Conservation (phyloP, 129 eudicot genomes). For the Pittosporum tobira region DNA sequence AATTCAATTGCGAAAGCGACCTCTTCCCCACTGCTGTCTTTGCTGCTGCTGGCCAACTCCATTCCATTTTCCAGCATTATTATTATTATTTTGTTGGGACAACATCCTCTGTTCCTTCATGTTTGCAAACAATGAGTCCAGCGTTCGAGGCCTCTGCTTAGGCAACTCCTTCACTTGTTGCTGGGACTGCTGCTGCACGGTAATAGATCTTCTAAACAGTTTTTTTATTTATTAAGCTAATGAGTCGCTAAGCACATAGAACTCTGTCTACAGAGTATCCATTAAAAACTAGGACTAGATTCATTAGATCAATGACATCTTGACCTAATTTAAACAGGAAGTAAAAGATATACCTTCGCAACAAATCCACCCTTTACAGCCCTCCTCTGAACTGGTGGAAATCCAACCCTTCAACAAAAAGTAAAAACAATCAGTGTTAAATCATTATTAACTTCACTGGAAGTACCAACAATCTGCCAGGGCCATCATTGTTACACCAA, state of each 20-base stretch:
- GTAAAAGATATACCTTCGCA: conserved; percentile 39
- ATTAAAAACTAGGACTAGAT: too few relatives aligned
- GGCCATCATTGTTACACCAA: too few relatives aligned
- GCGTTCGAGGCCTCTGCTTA: conserved; percentile 62
- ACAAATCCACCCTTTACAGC: conserved; percentile 37
- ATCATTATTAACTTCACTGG: background rate
- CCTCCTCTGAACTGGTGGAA: conserved; percentile 31
- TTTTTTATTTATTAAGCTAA: too few relatives aligned
- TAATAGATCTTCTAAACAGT: background rate
- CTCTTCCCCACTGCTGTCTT: conserved; percentile 44
- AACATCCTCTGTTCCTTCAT: conserved; percentile 77
- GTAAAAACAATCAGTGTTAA: conserved; percentile 5
- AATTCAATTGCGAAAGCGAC: conserved; percentile 31
- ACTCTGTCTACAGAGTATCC: too few relatives aligned
- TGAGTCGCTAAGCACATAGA: too few relatives aligned
- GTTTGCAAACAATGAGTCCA: conserved; percentile 77
- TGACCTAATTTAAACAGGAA: background rate
- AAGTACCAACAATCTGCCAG: conserved; percentile 3
- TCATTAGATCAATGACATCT: too few relatives aligned
- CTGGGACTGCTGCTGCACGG: conserved; percentile 10
- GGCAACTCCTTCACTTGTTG: conserved; percentile 28
- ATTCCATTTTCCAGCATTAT: conserved; percentile 31
- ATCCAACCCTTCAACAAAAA: conserved; percentile 51
- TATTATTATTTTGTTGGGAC: too few relatives aligned
- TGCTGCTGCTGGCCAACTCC: conserved; percentile 65